Evolutionary conservation across 116 monocot species (phyloP).

Genomic region (Phalaenopsis hybrid): DNA sequence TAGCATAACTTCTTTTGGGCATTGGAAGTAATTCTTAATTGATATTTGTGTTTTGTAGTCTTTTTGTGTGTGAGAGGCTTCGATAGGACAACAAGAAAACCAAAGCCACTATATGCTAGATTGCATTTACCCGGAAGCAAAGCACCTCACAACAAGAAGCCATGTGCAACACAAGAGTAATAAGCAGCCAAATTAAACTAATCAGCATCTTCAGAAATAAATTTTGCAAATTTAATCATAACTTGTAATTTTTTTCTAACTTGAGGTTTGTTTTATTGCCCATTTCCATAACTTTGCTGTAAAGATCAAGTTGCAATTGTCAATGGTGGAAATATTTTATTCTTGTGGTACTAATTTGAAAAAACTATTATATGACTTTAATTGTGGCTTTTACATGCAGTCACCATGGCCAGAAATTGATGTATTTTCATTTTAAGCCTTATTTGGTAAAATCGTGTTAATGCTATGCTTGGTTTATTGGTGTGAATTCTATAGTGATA

Average conservation of each 20-base stretch:
- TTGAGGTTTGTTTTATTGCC: not conserved
- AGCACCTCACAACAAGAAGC: not conserved
- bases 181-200: not conserved
- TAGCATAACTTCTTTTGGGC: no score
- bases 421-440: not conserved
- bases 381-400: no score
- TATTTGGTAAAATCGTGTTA: not conserved
- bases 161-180: not conserved
- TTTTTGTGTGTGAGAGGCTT: constrained; percentile 14
- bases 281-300: not conserved
- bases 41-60: not conserved
- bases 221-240: not conserved
- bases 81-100: constrained; percentile 7
- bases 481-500: not conserved
- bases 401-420: not conserved
- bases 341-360: not conserved
- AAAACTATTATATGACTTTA: no score
- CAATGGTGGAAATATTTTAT: not conserved
- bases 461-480: not conserved
- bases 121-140: constrained; percentile 10
- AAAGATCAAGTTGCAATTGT: not conserved
- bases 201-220: not conserved
- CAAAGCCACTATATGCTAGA: constrained; percentile 11
- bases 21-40: no score
- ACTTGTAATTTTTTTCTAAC: not conserved